A percentile compares a stretch with the other conserved stretches of the same genome.
phyloP scores from a whole-genome alignment of 2,329 filamentous ascomycete species.

The Hymenoscyphus infarciens region DNA sequence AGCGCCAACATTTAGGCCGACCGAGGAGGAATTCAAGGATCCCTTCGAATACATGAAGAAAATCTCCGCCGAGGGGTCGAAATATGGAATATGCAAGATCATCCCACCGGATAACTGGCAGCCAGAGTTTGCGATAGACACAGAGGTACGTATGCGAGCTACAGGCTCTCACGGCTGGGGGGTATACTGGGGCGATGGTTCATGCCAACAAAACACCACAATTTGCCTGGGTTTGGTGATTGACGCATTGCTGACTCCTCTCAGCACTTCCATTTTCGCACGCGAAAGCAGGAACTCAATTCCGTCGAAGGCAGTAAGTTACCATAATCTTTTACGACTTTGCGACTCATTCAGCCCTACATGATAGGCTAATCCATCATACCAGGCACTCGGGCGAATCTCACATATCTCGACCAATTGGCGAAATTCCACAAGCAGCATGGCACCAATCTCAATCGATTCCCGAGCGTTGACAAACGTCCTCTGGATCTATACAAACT shows the following conservation, averaged over 20 bases:
- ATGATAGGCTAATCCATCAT: slow-evolving; percentile 23
- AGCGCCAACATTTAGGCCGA: slow-evolving; percentile 86
- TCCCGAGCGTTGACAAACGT: slow-evolving; percentile 96
- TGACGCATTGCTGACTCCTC: slow-evolving; percentile 28
- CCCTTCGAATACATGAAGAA: slow-evolving; percentile 92
- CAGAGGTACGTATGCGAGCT: slow-evolving; percentile 61
- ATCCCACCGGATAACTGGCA: slow-evolving; percentile 94
- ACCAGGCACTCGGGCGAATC: slow-evolving; percentile 84
- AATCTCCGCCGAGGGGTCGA: slow-evolving; percentile 78
- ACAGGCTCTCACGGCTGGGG: background rate
- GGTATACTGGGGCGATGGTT: background rate
- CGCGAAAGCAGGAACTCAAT: slow-evolving; percentile 93
- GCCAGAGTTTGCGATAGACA: slow-evolving; percentile 92
- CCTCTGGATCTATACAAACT: slow-evolving; percentile 92
- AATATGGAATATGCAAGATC: slow-evolving; percentile 93
- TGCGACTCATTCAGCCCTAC: background rate
- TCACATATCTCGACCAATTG: slow-evolving; percentile 93
- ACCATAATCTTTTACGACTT: background rate
- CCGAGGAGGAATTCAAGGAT: slow-evolving; percentile 90
- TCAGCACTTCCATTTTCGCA: slow-evolving; percentile 94
- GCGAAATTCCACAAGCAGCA: slow-evolving; percentile 97
- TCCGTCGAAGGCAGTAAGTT: slow-evolving; percentile 92
- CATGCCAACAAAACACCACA: background rate
- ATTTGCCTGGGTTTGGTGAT: background rate
- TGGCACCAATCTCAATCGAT: slow-evolving; percentile 86